Base-by-base conservation (phyloP, 768 basidiomycete species). In the Leucocoprinus birnbaumii region DNA sequence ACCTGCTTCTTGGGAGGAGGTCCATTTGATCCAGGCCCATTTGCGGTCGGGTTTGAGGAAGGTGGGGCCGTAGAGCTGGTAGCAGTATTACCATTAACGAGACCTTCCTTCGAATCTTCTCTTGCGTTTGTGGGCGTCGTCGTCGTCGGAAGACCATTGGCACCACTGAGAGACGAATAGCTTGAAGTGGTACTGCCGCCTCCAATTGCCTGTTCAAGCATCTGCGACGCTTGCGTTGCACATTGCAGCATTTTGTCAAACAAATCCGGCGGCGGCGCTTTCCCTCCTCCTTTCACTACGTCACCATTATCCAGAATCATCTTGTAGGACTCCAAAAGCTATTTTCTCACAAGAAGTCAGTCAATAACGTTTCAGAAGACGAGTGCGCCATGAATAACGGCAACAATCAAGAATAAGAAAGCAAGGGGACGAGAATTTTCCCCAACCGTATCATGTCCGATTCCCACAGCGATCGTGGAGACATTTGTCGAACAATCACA, bases 221-320 rank as follows among this genome's bases (percentile, higher is more conserved):
- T 68, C 59, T 75, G 73, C 58, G 70, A 70, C 3, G 74, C 77
- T 41, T 71, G 68, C 18, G 66, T 67, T 22, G 78, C 78, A 45
- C 70, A 71, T 61, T 78, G 73, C 47, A 77, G 43, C 75, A 78
- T 77, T 40, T 67, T 63, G 25, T 74, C 74, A 53, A 78, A 59
- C 16, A 68, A 56, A 27, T 75, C 74, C 49, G 68, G 67, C 6
- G 64, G 60, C 14, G 66, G 59, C 13, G 55, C 52, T 53, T 52
- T 42, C 2, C 38, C 45, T 49, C 31, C 40, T 18, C 53, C 42
- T 18, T 41, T 54, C 13, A 67, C 38, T 16, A 53, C 48, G 41
- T 65, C 62, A 13, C 60, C 61, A 24, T 59, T 63, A 37, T 70
- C 71, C 2, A 73, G 62, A 55, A 75, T 63, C 53, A 63, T 60